Base-by-base conservation (phyloP, 768 basidiomycete species). In the Panaeolus papilionaceus region DNA sequence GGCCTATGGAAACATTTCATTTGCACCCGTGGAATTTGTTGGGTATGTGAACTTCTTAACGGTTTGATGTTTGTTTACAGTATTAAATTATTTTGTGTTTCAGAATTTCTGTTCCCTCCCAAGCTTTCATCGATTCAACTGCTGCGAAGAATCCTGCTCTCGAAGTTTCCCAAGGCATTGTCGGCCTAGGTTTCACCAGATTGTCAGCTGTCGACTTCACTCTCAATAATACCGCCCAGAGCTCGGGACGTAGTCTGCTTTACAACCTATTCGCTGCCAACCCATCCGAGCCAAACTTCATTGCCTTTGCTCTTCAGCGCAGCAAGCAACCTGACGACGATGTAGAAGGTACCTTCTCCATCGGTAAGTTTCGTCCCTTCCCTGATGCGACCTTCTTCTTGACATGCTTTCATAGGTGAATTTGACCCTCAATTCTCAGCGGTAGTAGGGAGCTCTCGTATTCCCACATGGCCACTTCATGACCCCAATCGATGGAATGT, bases 101-200 rank as follows among this genome's bases (percentile, higher is more conserved):
- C 73, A 93, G 92, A 23, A 84, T 92, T 69, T 79, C 83, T 7
- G 81, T 94, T 64, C 71, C 88, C n/a, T 80, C 81, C 1, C 94
- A 95, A 81, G 93, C 91, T 7, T 87, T 87, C 72, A 78, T 95
- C 65, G 91, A 91, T 68, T 89, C 85, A 11, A 82, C 85, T 10
- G 67, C 72, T 8, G 91, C 88, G n/a, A 75, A 85, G 62, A 94
- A 95, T 75, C 92, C 94, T 11, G 89, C 91, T 3, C 80, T 93
- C 28, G 81, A 82, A 3, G 92, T 90, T 20, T 90, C 92, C 16
- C 74, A 80, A 69, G 93, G 93, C 20, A 87, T 95, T 73, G 75
- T 88, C 42, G 93, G 94, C 10, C 84, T 94, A 12, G 93, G 94
- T 42, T 94, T 94, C 73, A 88, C 88, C 42, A 85, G 87, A 18